Base-by-base conservation (phyloP, 257 asterid species). In the Fraxinus quadrangulata region DNA sequence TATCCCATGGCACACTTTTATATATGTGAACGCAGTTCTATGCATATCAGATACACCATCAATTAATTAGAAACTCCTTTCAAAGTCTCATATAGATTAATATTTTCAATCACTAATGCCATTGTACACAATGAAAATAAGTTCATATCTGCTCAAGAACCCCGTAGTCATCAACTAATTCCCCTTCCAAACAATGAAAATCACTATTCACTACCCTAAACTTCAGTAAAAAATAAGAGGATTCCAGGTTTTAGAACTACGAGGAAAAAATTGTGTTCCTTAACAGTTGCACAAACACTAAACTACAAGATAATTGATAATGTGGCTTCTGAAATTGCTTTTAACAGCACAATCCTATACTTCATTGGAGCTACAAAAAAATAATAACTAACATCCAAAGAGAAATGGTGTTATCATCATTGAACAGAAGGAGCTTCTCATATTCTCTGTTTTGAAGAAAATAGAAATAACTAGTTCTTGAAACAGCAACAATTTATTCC, bases 401-500 rank as follows among this genome's bases (percentile, higher is more conserved):
- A 17, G 65, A 19, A 54, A 54, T 54, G 56, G 75, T 42, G 61
- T 2, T 21, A 56, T 21, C n/a, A 67, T 11, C 31, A 10, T 47
- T 61, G 42, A 78, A 42, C 73, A 19, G 23, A 40, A 42, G 51
- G 51, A 42, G 4, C 0, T 40, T 42, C 17, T 11, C 51, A 17
- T 36, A 39, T 16, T 33, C 34, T 54, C 61, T 17, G 71, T 59
- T 39, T 78, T 34, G 61, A 61, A 12, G 51, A 5, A 77, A 71
- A 70, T 13, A 26, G 47, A 39, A 77, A 23, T 3, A 61, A 19
- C 39, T 61, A 45, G 31, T 36, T 47, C 49, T 40, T 56, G 37
- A n/a, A 75, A 75, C 73, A 72, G 6, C 70, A 45, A 17, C 71
- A 67, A 19, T 34, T 56, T 49, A 67, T 31, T 70, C 16, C 51